phyloP scores from a whole-genome alignment of 2,329 filamentous ascomycete species.

The Sporothrix pallida region DNA sequence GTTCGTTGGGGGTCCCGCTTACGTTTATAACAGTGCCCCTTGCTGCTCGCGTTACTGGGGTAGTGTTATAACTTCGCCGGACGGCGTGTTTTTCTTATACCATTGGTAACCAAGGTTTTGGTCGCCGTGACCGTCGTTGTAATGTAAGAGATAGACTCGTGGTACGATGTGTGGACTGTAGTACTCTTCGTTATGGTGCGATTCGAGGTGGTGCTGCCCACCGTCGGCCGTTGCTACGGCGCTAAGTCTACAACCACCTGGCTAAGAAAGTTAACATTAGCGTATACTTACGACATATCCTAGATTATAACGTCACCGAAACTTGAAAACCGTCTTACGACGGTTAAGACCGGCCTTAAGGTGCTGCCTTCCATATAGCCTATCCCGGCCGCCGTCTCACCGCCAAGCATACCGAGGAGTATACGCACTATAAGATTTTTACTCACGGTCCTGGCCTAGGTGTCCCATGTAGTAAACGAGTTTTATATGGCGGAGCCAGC shows the following conservation, averaged over 20 bases:
- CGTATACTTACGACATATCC: constrained; percentile 67
- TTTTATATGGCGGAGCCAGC: constrained; percentile 51
- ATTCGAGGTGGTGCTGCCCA: background rate
- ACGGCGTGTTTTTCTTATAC: background rate
- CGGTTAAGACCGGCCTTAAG: constrained; percentile 58
- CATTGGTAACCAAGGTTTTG: background rate
- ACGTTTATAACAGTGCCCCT: background rate
- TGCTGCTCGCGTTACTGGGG: background rate
- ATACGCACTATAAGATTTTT: constrained; percentile 66
- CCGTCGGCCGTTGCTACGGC: background rate
- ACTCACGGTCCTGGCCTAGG: constrained; percentile 65
- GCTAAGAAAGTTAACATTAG: constrained; percentile 61
- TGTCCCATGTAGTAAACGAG: constrained; percentile 70
- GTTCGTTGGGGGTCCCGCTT: background rate
- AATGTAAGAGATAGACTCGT: background rate
- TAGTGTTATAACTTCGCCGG: background rate
- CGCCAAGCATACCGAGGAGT: constrained; percentile 65
- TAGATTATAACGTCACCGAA: constrained; percentile 74
- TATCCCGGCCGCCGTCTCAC: constrained; percentile 54
- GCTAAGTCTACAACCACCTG: constrained; percentile 49
- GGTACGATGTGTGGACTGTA: background rate
- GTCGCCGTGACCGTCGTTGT: background rate
- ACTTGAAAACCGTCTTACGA: constrained; percentile 59
- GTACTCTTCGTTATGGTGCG: background rate
- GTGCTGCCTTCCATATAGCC: constrained; percentile 59